Evolutionary conservation across 352 stramenopile genomes (phyloP).

Genomic region (Globisporangium nunn): DNA sequence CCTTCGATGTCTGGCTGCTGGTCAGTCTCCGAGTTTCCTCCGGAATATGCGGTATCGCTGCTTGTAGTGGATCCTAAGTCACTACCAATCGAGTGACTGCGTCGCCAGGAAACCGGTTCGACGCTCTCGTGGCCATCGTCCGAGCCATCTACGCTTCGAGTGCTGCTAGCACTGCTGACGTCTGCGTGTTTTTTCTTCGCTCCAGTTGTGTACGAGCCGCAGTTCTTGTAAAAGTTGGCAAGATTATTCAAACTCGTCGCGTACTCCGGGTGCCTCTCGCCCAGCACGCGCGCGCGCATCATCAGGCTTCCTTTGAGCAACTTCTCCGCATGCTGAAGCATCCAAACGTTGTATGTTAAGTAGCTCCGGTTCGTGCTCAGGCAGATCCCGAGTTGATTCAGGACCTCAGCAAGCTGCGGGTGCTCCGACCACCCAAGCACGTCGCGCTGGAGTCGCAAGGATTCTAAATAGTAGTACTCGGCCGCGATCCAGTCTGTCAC

Average conservation of each 20-base stretch:
- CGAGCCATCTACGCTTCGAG: constrained; percentile 10
- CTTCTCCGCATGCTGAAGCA: constrained; percentile 65
- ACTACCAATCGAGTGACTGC: constrained; percentile 7
- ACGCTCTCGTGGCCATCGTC: constrained; percentile 12
- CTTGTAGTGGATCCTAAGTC: constrained; percentile 7
- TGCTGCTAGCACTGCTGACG: constrained; percentile 3
- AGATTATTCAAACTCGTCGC: constrained; percentile 80
- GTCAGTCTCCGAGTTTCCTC: constrained; percentile 2
- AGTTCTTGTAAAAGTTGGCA: constrained; percentile 84
- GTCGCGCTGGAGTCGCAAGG: constrained; percentile 67
- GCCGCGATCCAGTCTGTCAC: constrained; percentile 68
- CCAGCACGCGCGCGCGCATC: constrained; percentile 68
- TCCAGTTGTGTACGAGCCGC: constrained; percentile 12
- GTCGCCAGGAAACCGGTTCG: not conserved
- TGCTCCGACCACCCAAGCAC: constrained; percentile 71
- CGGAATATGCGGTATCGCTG: constrained; percentile 10
- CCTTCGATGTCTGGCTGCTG: constrained; percentile 46
- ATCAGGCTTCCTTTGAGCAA: constrained; percentile 60
- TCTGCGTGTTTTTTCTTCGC: constrained; percentile 10
- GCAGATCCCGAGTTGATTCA: constrained; percentile 78
- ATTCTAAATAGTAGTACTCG: constrained; percentile 76
- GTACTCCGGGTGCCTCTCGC: constrained; percentile 70
- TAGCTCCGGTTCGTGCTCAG: constrained; percentile 67
- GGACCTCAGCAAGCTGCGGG: constrained; percentile 67
- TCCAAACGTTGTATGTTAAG: constrained; percentile 64